Evolutionary conservation across 1,139 yeast species (phyloP), one percentile per base, ranked within the genome.

Genomic region (Suhomyces terraborum): DNA sequence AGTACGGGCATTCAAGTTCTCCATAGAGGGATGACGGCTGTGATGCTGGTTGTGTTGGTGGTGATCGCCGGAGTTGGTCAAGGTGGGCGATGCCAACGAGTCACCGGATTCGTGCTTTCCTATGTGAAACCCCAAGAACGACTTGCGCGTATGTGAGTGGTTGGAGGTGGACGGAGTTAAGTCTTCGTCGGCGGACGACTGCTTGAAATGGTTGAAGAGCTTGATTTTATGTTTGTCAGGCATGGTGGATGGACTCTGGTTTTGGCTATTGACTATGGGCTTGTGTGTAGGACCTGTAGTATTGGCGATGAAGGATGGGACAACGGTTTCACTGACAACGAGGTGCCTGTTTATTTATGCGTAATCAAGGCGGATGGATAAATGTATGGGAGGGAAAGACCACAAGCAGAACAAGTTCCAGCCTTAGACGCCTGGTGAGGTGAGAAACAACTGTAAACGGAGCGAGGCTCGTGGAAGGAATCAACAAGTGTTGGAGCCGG

Each of bases 201-300:
- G 50, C 35, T 51, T 51, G 44, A 53, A 49, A 42, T 52, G 54
- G 30, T 46, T 41, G 42, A 53, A 50, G 38, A 73, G 56, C 59
- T 72, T 70, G 54, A 69, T 61, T 50, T 69, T 71, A 54, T 69
- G 77, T 60, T 67, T 69, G 49, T 73, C 78, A 31, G 77, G 77
- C 78, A 73, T 71, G 35, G 19, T 42, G 28, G 16, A 16, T 12
- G 14, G 8, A 8, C n/a, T n/a, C n/a, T n/a, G n/a, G 16, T 12
- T 24, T 12, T 24, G 16, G 13, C 24, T 22, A 22, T 22, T 22
- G 24, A 6, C n/a, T n/a, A n/a, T n/a, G n/a, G n/a, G n/a, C n/a
- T n/a, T n/a, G n/a, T n/a, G n/a, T n/a, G n/a, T n/a, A n/a, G n/a
- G n/a, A n/a, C n/a, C n/a, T n/a, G n/a, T 6, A 6, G 27, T 14